Conservation (phyloP, 352 stramenopile genomes). For the Pythium phragmiticola region DNA sequence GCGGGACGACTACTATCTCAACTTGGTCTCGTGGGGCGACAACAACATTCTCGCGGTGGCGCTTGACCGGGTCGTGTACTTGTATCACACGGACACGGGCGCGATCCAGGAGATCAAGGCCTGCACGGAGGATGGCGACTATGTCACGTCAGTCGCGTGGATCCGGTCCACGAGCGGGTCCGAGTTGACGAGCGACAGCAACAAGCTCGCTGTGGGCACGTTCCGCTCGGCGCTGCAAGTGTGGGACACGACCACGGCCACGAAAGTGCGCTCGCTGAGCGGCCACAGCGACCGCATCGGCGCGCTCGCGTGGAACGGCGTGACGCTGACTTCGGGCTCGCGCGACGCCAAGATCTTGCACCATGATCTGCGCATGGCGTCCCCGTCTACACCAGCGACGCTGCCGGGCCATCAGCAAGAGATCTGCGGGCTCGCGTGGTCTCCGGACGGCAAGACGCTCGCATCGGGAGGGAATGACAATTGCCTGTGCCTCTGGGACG, state of each 20-base stretch:
- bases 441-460: constrained; percentile 89
- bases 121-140: constrained; percentile 69
- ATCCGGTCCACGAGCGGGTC: constrained; percentile 48
- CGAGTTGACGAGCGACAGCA: constrained; percentile 35
- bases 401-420: constrained; percentile 91
- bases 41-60: constrained; percentile 95
- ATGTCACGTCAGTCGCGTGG: constrained; percentile 95
- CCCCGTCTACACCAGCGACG: not conserved
- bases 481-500: constrained; percentile 93
- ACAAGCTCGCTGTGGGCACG: constrained; percentile 93
- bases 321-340: constrained; percentile 88
- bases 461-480: constrained; percentile 97
- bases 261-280: constrained; percentile 86
- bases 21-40: constrained; percentile 94
- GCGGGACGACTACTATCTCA: constrained; percentile 98
- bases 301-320: constrained; percentile 91
- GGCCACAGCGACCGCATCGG: constrained; percentile 89
- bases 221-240: constrained; percentile 90
- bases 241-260: constrained; percentile 90
- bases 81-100: constrained; percentile 92
- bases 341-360: constrained; percentile 89
- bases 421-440: constrained; percentile 95
- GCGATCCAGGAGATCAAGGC: constrained; percentile 89
- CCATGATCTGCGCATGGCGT: constrained; percentile 34
- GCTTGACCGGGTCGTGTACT: constrained; percentile 92